Conservation (phyloP, 2,329 filamentous ascomycete genomes). For the Raffaelea ambrosiae region DNA sequence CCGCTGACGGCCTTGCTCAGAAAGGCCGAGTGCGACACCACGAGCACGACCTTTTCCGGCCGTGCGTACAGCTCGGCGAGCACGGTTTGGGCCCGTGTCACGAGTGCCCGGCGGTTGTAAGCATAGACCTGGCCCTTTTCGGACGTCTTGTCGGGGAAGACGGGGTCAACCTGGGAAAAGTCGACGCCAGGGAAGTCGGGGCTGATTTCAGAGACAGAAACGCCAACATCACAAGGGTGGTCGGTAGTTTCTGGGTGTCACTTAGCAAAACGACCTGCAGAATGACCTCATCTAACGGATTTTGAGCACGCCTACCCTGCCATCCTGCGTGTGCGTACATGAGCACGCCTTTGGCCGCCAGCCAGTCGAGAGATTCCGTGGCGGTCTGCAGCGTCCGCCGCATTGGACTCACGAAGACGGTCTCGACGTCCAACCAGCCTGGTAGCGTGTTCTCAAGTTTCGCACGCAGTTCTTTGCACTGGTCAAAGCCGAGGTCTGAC, state of each 20-base stretch:
- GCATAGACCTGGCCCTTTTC: conserved; percentile 37
- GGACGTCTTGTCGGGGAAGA: conserved; percentile 55
- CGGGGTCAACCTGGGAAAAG: conserved; percentile 46
- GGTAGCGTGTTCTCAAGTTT: conserved; percentile 32
- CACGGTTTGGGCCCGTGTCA: conserved; percentile 43
- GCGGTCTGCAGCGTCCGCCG: conserved; percentile 57
- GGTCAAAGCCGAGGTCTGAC: conserved; percentile 37
- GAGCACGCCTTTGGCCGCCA: conserved; percentile 44
- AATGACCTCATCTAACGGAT: conserved; percentile 8
- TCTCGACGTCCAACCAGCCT: conserved; percentile 34
- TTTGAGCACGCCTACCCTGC: conserved; percentile 40
- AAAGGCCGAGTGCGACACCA: conserved; percentile 59
- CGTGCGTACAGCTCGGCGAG: conserved; percentile 41
- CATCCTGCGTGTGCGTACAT: conserved; percentile 52
- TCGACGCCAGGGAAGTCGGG: conserved; percentile 47
- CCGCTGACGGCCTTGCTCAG: conserved; percentile 48
- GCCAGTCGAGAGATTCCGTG: conserved; percentile 46
- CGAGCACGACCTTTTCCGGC: conserved; percentile 53
- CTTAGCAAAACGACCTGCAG: neutral
- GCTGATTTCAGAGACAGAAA: conserved; percentile 30
- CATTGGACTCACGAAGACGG: conserved; percentile 58
- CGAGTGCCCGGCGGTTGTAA: conserved; percentile 42
- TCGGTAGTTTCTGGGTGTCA: conserved; percentile 48
- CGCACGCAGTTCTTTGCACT: conserved; percentile 36
- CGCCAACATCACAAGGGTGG: conserved; percentile 55